A percentile compares a stretch with the other conserved stretches of the same genome.
These are phyloP conservation scores for Penicillium ucsense DNA, from an alignment of 495 filamentous ascomycete species.

Conservation along the genomic window DNA sequence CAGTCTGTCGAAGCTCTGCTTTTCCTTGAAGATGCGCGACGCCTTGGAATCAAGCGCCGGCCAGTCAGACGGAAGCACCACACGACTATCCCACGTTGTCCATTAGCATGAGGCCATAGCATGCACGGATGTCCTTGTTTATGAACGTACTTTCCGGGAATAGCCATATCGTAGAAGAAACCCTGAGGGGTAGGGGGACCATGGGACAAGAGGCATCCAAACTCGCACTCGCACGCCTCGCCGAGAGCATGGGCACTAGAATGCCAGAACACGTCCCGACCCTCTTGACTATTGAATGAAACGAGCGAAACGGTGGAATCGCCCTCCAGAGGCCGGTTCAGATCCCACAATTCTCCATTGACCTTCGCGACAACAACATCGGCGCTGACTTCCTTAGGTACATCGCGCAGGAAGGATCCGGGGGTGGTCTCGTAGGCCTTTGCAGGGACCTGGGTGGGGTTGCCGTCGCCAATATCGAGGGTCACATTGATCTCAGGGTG, in stretches of 20 bases:
- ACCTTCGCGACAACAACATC: constrained; percentile 68
- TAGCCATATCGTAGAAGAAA: constrained; percentile 97
- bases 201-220: constrained; percentile 82
- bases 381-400: constrained; percentile 42
- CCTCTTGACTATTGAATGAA: constrained; percentile 75
- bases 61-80: constrained; percentile 68
- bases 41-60: constrained; percentile 68
- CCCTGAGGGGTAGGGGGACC: constrained; percentile 87
- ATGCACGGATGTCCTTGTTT: neutral
- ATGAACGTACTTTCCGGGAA: constrained; percentile 52
- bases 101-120: neutral
- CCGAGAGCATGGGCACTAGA: constrained; percentile 89
- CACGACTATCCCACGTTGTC: constrained; percentile 27
- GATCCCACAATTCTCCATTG: constrained; percentile 81
- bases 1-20: constrained; percentile 88
- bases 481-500: constrained; percentile 42
- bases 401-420: constrained; percentile 40
- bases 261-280: constrained; percentile 85
- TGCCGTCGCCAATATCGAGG: constrained; percentile 39
- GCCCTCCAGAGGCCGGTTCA: constrained; percentile 75
- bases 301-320: constrained; percentile 68
- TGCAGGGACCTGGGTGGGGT: constrained; percentile 30
- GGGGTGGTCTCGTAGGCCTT: constrained; percentile 48
- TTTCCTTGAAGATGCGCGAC: constrained; percentile 79
- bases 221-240: constrained; percentile 82